Evolutionary conservation across 2,329 filamentous ascomycete genomes (phyloP), one percentile per base, ranked within the genome.

Genomic region (Aureobasidium mangrovei): DNA sequence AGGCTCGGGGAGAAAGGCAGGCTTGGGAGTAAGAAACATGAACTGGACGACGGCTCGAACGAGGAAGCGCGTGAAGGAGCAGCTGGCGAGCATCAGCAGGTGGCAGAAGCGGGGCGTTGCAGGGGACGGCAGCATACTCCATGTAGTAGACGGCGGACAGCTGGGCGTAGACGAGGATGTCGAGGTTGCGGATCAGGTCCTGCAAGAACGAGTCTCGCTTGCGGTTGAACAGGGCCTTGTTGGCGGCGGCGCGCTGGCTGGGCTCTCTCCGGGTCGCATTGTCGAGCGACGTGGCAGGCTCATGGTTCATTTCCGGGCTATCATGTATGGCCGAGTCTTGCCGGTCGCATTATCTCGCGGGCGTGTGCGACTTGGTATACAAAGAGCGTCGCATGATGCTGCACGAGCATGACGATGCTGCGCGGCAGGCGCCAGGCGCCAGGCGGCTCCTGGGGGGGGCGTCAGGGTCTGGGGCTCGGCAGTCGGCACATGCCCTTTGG

Each of bases 81-180:
- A 82, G 68, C 80, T 81, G 10, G n/a, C 29, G 12, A 6, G 36
- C 4, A n/a, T 39, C 12, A 51, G 47, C 29, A 28, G 24, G 29
- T n/a, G 5, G 24, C 7, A 1, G 2, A 35, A 9, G 32, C n/a
- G 12, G 10, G 8, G 27, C 33, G 33, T 18, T 10, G 9, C 3
- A 12, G 6, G 26, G 8, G 18, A 18, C n/a, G 31, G 40, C 38
- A 55, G 63, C 77, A 62, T 72, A 83, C 80, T 84, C 81, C 68
- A 83, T 74, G 65, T 84, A 80, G 66, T 84, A 84, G 56, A 83
- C 67, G 6, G 75, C 73, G 36, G 80, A 79, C 56, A 84, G 69
- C 69, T 84, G 72, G 64, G 80, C 77, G 68, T 82, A 84, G 54
- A 82, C 74, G 45, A 82, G 63, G 60, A 80, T 74, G 61, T 84